Percentiles rank a stretch among this genome's conserved stretches.
phyloP scores from a whole-genome alignment of 805 yeast genomes.

The Metschnikowia koreensis region DNA sequence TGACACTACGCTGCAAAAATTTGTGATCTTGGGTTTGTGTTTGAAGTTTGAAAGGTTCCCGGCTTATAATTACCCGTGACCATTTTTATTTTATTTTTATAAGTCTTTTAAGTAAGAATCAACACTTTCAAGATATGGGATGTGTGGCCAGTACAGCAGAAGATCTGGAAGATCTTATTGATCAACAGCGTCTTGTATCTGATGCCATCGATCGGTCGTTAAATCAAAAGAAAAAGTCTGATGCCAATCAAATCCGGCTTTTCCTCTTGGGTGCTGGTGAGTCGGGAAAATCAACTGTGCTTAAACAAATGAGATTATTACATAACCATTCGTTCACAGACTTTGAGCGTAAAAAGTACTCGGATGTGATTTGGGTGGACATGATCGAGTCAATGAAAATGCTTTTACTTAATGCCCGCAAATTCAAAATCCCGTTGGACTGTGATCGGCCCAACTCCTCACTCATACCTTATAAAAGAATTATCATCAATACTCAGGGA shows the following conservation, averaged over 20 bases:
- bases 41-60: background rate
- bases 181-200: constrained; percentile 52
- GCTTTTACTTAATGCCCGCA: constrained; percentile 72
- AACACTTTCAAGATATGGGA: constrained; percentile 51
- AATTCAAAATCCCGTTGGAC: constrained; percentile 58
- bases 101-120: background rate
- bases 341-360: constrained; percentile 75
- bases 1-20: background rate
- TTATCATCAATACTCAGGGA: constrained; percentile 49
- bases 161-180: constrained; percentile 47
- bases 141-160: constrained; percentile 55
- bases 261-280: constrained; percentile 92
- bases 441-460: constrained; percentile 55
- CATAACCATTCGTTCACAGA: constrained; percentile 84
- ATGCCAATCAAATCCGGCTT: constrained; percentile 63
- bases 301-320: constrained; percentile 80
- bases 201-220: constrained; percentile 65
- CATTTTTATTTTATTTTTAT: too few species aligned
- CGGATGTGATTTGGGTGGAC: constrained; percentile 91
- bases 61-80: background rate
- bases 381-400: constrained; percentile 78
- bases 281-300: constrained; percentile 88
- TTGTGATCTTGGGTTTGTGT: background rate
- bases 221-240: constrained; percentile 48
- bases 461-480: constrained; percentile 47